A percentile compares a stretch with the other conserved stretches of the same genome.
These are phyloP conservation scores for Myriosclerotinia scirpicola DNA, from an alignment of 2,329 filamentous ascomycete genomes.

Conservation along the genomic window DNA sequence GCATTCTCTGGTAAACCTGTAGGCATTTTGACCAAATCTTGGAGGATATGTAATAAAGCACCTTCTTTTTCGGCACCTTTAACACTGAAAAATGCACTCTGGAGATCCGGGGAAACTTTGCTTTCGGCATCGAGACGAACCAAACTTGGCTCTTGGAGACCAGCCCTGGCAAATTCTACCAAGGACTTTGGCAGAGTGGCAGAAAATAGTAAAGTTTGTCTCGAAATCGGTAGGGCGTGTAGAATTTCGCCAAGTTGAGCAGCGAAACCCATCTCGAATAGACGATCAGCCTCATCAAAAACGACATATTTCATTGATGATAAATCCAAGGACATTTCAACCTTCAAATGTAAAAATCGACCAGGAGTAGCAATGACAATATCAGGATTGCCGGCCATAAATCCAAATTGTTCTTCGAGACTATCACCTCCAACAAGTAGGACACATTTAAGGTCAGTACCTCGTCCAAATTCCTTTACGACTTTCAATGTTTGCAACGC, in stretches of 20 bases:
- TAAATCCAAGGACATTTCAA: conserved; percentile 93
- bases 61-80: conserved; percentile 95
- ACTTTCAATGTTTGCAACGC: conserved; percentile 95
- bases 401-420: conserved; percentile 89
- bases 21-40: conserved; percentile 92
- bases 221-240: conserved; percentile 75
- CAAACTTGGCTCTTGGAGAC: conserved; percentile 86
- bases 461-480: conserved; percentile 87
- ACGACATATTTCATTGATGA: conserved; percentile 91
- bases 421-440: conserved; percentile 93
- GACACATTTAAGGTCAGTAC: conserved; percentile 88
- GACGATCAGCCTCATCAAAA: conserved; percentile 93
- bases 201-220: conserved; percentile 93
- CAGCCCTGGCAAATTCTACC: conserved; percentile 93
- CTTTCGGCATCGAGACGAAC: conserved; percentile 91
- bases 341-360: conserved; percentile 93
- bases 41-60: conserved; percentile 81
- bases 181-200: conserved; percentile 91
- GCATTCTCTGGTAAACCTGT: conserved; percentile 59
- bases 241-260: conserved; percentile 91
- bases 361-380: conserved; percentile 97
- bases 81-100: conserved; percentile 91
- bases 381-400: conserved; percentile 92
- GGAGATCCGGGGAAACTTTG: conserved; percentile 93
- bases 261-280: conserved; percentile 99